Percentiles rank a stretch among this genome's conserved stretches.
These are phyloP conservation scores for Penicillium sp. DNA, from an alignment of 2,329 filamentous ascomycete genomes.

Conservation along the genomic window DNA sequence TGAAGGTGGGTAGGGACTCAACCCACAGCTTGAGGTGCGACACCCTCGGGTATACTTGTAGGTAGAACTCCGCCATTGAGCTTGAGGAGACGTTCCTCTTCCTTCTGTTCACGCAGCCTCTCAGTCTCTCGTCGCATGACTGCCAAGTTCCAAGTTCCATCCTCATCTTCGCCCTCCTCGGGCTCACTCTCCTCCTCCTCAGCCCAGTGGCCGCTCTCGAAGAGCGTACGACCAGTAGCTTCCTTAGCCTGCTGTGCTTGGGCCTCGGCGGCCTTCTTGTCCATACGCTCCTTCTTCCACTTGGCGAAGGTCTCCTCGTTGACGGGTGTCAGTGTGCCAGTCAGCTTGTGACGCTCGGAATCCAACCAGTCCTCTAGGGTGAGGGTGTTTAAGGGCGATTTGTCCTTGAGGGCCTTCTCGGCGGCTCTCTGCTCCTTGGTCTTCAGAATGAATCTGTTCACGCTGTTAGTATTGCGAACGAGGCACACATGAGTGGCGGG, in stretches of 20 bases:
- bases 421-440: slow-evolving; percentile 94
- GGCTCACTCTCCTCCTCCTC: slow-evolving; percentile 60
- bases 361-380: slow-evolving; percentile 97
- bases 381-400: slow-evolving; percentile 88
- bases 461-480: slow-evolving; percentile 9
- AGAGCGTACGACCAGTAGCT: slow-evolving; percentile 88
- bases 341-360: slow-evolving; percentile 92
- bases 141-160: slow-evolving; percentile 70
- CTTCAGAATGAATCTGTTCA: slow-evolving; percentile 81
- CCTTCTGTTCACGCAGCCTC: slow-evolving; percentile 67
- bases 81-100: slow-evolving; percentile 64
- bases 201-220: slow-evolving; percentile 94
- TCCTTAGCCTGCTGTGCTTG: slow-evolving; percentile 89
- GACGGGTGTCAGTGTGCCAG: slow-evolving; percentile 86
- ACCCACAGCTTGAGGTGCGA: slow-evolving; percentile 27
- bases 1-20: slow-evolving; percentile 23
- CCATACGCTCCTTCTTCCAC: slow-evolving; percentile 91
- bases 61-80: slow-evolving; percentile 30
- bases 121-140: slow-evolving; percentile 84
- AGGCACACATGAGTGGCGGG: not conserved
- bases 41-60: not conserved
- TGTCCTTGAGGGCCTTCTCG: slow-evolving; percentile 94
- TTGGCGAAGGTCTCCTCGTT: slow-evolving; percentile 89
- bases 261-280: slow-evolving; percentile 94
- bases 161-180: slow-evolving; percentile 54